Evolutionary conservation across 371 early-diverging fungal species (phyloP), one percentile per base, ranked within the genome.

Genomic region (Actinomortierella wolfii): DNA sequence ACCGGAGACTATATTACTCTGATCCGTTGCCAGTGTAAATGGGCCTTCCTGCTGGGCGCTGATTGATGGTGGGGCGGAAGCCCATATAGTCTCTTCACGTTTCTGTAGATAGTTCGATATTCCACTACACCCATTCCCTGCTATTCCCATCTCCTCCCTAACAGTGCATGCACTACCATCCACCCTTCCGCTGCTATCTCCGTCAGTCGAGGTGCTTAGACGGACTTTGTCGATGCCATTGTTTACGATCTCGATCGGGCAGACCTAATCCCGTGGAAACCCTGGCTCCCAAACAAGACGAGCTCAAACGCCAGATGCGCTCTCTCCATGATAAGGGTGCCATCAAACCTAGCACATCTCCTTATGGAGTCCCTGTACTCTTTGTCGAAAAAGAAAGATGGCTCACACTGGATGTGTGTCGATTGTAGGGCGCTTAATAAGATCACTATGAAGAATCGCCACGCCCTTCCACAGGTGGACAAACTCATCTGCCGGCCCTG

Each of bases 381-480:
- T 56, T 56, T 20, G 51, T 47, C 17, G n/a, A 50, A 51, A 17
- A 59, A 66, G 51, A 67, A 67, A 43, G 61, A 61, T 14, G 61
- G 68, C 9, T 29, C 34, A n/a, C 52, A 61, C 13, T 26, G 61
- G 0, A 64, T 69, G 53, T 65, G 73, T 28, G 55, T 65, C 0
- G 51, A 65, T 24, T 71, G 64, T 17, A 3, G 55, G n/a, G 57
- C 41, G 0, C 47, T 69, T 17, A 69, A 64, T 43, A 39, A 29
- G 0, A 40, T 63, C 5, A 64, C 70, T 3, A 57, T 21, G 14
- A 60, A 60, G 25, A 54, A 54, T 23, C 20, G 55, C 0, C 58
- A 79, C 57, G 80, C 79, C 0, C 23, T 89, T 0, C 86, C 84
- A 8, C 24, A 75, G 0, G 78, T 83, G 0, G 76, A 79, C 8